phyloP scores from a whole-genome alignment of 2,329 filamentous ascomycete genomes.

The Penicillium sp. region DNA sequence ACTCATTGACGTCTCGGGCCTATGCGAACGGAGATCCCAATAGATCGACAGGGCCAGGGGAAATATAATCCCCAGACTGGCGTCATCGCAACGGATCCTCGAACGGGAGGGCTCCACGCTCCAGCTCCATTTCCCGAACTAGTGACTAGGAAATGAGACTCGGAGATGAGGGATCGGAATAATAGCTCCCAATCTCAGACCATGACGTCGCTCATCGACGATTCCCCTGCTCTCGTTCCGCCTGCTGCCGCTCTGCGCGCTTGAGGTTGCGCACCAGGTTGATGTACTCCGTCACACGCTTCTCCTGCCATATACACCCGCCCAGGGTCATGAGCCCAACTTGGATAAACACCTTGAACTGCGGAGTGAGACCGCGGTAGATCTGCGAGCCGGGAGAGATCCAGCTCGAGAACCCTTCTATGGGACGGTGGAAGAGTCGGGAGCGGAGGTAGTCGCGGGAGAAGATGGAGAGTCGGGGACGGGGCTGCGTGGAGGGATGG shows the following conservation, averaged over 20 bases:
- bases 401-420: slow-evolving; percentile 53
- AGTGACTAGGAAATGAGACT: not conserved
- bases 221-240: slow-evolving; percentile 24
- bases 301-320: slow-evolving; percentile 52
- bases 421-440: slow-evolving; percentile 39
- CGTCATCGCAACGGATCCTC: slow-evolving; percentile 3
- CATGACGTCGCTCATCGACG: slow-evolving; percentile 8
- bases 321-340: slow-evolving; percentile 51
- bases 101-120: not conserved
- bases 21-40: slow-evolving; percentile 20
- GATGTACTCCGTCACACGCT: slow-evolving; percentile 48
- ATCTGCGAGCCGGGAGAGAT: slow-evolving; percentile 45
- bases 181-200: too few relatives aligned
- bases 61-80: slow-evolving; percentile 2
- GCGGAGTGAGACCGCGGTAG: slow-evolving; percentile 51
- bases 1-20: slow-evolving; percentile 7
- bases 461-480: slow-evolving; percentile 27
- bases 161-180: not conserved
- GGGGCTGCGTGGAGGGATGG: slow-evolving; percentile 20
- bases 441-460: slow-evolving; percentile 34
- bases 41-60: slow-evolving; percentile 13
- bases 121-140: not conserved
- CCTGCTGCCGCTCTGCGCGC: slow-evolving; percentile 42
- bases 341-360: slow-evolving; percentile 54
- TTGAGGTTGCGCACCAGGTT: slow-evolving; percentile 44